Evolutionary conservation across 2,329 filamentous ascomycete genomes (phyloP).

Genomic region (Raffaelea ambrosiae): DNA sequence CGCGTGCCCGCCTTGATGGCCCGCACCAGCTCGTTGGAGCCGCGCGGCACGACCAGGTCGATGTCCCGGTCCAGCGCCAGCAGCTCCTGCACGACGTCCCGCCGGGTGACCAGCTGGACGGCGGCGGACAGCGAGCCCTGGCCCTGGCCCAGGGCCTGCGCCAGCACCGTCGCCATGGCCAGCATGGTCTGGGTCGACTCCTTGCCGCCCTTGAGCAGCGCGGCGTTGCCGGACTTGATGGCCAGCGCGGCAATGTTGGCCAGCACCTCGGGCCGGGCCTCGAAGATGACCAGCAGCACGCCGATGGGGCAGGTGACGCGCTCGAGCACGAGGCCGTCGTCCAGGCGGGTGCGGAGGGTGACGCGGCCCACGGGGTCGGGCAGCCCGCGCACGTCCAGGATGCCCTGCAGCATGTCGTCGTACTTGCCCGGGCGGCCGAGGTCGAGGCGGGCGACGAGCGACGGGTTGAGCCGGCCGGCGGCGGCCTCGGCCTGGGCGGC

Average conservation of each 20-base stretch:
- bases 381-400: constrained; percentile 76
- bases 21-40: constrained; percentile 81
- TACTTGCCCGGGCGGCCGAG: constrained; percentile 82
- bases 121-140: constrained; percentile 76
- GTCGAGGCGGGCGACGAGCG: constrained; percentile 81
- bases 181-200: constrained; percentile 94
- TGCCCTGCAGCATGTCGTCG: constrained; percentile 95
- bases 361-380: constrained; percentile 85
- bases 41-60: constrained; percentile 89
- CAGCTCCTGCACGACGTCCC: constrained; percentile 84
- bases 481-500: constrained; percentile 60
- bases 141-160: constrained; percentile 62
- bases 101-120: constrained; percentile 87
- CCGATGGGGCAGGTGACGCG: constrained; percentile 91
- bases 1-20: constrained; percentile 86
- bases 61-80: constrained; percentile 79
- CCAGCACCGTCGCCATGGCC: constrained; percentile 80
- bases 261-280: constrained; percentile 94
- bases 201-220: constrained; percentile 93
- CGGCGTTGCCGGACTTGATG: constrained; percentile 94
- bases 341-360: constrained; percentile 74
- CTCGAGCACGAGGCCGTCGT: constrained; percentile 78
- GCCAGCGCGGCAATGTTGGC: constrained; percentile 94
- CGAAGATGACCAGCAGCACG: constrained; percentile 96
- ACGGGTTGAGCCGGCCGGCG: constrained; percentile 68